Conservation (phyloP, 225 moss, liverwort and hornwort genomes). For the Pseudisothecium myosuroides region DNA sequence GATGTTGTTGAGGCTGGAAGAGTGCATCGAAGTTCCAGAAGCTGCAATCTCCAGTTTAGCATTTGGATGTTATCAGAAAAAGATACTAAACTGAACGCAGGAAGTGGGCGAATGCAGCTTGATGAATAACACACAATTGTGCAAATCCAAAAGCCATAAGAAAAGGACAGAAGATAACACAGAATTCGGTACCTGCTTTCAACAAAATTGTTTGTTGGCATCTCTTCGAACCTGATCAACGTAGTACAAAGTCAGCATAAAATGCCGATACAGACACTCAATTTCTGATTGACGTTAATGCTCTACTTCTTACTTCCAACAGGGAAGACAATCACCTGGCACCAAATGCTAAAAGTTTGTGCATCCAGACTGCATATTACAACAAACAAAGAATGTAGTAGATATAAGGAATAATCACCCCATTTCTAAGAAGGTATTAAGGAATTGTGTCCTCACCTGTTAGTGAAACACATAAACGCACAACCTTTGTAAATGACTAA, state of each 20-base stretch:
- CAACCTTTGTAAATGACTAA: background rate
- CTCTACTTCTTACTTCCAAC: background rate
- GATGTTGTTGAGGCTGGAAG: constrained; percentile 94
- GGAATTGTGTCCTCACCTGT: constrained; percentile 82
- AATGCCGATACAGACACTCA: background rate
- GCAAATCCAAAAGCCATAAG: background rate
- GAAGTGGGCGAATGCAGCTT: background rate
- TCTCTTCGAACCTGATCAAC: constrained; percentile 77
- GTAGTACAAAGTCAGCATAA: background rate
- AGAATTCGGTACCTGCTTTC: constrained; percentile 58
- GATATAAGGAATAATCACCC: constrained; percentile 31
- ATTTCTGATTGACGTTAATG: background rate
- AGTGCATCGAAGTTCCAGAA: constrained; percentile 98
- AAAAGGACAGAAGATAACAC: background rate
- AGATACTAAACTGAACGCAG: background rate
- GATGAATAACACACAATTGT: background rate
- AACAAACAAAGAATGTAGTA: background rate
- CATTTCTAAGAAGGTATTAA: constrained; percentile 83
- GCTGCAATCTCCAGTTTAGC: constrained; percentile 27
- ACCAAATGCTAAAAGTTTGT: background rate
- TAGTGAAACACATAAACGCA: background rate
- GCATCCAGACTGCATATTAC: background rate
- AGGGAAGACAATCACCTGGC: background rate
- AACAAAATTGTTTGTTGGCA: constrained; percentile 89
- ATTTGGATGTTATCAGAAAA: background rate